A percentile compares a stretch with the other conserved stretches of the same genome.
Evolutionary conservation across 129 eudicot genomes (phyloP).

Genomic region (Flaveria brownii): DNA sequence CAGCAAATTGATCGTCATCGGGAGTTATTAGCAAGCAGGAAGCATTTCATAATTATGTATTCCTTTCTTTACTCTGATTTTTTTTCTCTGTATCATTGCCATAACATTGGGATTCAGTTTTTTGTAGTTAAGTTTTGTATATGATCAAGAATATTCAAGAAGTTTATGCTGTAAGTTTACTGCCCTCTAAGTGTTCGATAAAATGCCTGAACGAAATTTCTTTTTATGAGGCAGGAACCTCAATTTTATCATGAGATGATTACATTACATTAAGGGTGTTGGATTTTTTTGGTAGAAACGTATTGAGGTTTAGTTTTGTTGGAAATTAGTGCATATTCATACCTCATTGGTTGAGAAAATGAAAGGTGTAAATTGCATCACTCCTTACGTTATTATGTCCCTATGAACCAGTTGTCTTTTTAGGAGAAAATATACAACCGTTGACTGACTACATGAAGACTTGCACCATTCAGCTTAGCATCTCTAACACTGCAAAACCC

Average conservation of each 20-base stretch:
- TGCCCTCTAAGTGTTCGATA: constrained; percentile 5
- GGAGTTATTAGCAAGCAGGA: too few relatives aligned
- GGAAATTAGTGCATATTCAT: neutral
- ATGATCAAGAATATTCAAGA: neutral
- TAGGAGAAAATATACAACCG: constrained; percentile 19
- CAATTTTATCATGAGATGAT: too few relatives aligned
- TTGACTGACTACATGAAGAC: constrained; percentile 33
- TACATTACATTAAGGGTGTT: too few relatives aligned
- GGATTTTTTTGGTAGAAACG: too few relatives aligned
- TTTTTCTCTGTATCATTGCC: neutral
- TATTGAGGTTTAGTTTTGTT: neutral
- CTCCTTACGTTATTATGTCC: constrained; percentile 3
- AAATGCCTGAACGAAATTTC: constrained; percentile 2
- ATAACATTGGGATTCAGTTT: too few relatives aligned
- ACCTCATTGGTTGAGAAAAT: neutral
- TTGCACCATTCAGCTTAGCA: neutral
- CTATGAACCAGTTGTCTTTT: constrained; percentile 22
- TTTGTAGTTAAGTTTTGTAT: neutral
- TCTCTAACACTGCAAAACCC: neutral
- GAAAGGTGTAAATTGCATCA: neutral
- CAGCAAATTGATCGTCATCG: too few relatives aligned
- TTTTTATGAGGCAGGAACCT: too few relatives aligned
- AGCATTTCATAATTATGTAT: too few relatives aligned
- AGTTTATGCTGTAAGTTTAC: neutral
- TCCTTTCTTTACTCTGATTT: neutral